These are phyloP conservation scores for Penicillium flavigenum DNA, from an alignment of 495 filamentous ascomycete genomes.

Conservation along the genomic window DNA sequence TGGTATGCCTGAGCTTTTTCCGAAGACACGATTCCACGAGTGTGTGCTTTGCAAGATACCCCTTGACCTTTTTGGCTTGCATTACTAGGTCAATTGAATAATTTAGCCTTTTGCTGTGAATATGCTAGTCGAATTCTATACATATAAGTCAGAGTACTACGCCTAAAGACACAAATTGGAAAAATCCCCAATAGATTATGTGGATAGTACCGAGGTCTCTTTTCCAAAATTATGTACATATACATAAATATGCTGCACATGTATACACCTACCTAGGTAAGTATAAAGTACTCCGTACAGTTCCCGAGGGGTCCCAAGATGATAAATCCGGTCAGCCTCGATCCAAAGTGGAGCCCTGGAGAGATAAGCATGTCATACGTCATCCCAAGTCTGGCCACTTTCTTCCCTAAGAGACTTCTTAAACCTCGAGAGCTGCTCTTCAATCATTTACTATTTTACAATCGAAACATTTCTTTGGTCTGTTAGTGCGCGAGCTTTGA, in stretches of 20 bases:
- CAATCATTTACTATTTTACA: background rate
- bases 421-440: background rate
- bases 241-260: too few relatives aligned
- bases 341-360: background rate
- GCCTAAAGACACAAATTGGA: background rate
- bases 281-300: too few relatives aligned
- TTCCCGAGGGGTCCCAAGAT: background rate
- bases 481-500: background rate
- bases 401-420: background rate
- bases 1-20: constrained; percentile 66
- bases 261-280: too few relatives aligned
- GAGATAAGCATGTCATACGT: constrained; percentile 1
- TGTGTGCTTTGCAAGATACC: constrained; percentile 18
- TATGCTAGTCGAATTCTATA: background rate
- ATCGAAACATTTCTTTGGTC: background rate
- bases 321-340: constrained; percentile 4
- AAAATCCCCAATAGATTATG: background rate
- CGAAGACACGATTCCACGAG: background rate
- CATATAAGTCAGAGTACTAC: too few relatives aligned
- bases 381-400: background rate
- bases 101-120: background rate
- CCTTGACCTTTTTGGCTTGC: constrained; percentile 9
- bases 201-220: too few relatives aligned
- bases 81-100: background rate
- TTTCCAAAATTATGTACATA: too few relatives aligned